Percentiles rank a stretch among this genome's conserved stretches.
These are phyloP conservation scores for Hydrangea macrophylla DNA, from an alignment of 148 eudicot species.

Conservation along the genomic window DNA sequence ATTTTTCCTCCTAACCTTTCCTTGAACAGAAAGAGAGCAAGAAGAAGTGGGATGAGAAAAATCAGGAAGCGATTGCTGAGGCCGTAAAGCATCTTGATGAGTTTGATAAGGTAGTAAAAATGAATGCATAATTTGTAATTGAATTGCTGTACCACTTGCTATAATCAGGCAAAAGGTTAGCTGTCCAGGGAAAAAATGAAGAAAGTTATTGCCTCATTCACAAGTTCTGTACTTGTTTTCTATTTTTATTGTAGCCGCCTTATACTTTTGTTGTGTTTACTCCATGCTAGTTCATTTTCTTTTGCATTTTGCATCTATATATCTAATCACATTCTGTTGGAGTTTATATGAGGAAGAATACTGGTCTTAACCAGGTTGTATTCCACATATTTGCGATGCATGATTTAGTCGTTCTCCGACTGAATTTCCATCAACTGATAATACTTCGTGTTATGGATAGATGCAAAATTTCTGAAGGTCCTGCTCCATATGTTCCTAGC, in stretches of 20 bases:
- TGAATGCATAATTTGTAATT: neutral
- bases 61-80: constrained; percentile 85
- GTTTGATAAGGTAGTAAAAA: constrained; percentile 63
- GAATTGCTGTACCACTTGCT: neutral
- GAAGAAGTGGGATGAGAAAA: constrained; percentile 89
- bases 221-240: neutral
- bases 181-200: neutral
- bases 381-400: neutral
- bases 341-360: neutral
- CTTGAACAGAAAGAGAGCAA: constrained; percentile 74
- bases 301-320: neutral
- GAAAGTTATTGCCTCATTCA: neutral
- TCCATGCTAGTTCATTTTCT: neutral
- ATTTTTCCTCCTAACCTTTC: neutral
- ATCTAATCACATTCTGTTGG: neutral
- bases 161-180: neutral
- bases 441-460: neutral
- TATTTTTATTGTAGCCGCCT: neutral
- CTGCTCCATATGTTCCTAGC: constrained; percentile 2
- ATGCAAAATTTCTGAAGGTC: neutral
- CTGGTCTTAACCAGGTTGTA: neutral
- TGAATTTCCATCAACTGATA: neutral
- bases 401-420: constrained; percentile 1
- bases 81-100: constrained; percentile 72
- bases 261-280: neutral